Evolutionary conservation across 306 rosid genomes (phyloP).

Genomic region (Styphnolobium japonicum): DNA sequence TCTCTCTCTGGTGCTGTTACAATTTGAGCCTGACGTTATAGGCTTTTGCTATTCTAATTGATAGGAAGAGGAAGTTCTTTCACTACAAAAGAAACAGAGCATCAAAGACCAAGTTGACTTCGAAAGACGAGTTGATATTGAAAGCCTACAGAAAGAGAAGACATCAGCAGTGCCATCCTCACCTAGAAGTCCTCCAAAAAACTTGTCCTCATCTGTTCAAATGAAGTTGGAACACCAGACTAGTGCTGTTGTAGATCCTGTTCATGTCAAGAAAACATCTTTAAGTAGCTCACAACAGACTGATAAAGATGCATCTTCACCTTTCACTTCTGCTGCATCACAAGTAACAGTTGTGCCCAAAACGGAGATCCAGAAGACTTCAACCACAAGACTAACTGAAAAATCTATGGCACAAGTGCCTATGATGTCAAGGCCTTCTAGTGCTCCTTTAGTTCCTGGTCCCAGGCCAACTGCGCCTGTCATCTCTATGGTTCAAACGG

Average conservation of each 20-base stretch:
- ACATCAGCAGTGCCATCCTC: constrained; percentile 55
- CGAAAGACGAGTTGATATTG: constrained; percentile 53
- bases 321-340: constrained; percentile 40
- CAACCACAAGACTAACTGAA: constrained; percentile 57
- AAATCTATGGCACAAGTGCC: constrained; percentile 53
- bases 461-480: constrained; percentile 66
- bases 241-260: constrained; percentile 38
- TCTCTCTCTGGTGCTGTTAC: background rate
- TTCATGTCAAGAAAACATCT: constrained; percentile 49
- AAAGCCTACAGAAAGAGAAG: constrained; percentile 57
- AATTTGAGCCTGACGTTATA: constrained; percentile 15
- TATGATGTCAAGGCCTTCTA: constrained; percentile 84
- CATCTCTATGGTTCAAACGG: constrained; percentile 67
- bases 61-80: constrained; percentile 57
- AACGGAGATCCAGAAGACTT: constrained; percentile 57
- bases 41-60: constrained; percentile 22
- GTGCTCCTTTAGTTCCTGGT: constrained; percentile 82
- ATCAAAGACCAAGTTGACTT: constrained; percentile 50
- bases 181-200: constrained; percentile 53
- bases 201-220: constrained; percentile 35
- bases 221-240: constrained; percentile 40
- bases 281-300: constrained; percentile 41
- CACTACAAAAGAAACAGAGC: constrained; percentile 54
- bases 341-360: constrained; percentile 41
- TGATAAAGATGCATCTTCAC: constrained; percentile 45